phyloP scores from a whole-genome alignment of 2,329 filamentous ascomycete species.

The Fusarium temperatum region DNA sequence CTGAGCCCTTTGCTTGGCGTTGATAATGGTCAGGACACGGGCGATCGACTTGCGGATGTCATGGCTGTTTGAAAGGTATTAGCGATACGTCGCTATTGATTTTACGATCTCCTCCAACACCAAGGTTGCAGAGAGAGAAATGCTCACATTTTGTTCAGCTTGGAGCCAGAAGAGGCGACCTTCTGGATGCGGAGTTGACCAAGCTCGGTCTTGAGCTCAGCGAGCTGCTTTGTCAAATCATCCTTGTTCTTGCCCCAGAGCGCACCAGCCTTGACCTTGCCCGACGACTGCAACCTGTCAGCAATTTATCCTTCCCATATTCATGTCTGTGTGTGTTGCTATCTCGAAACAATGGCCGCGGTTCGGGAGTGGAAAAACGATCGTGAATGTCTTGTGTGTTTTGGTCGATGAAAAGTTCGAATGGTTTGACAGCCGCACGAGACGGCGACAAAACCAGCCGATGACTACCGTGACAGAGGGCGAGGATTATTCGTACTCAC shows the following conservation, averaged over 20 bases:
- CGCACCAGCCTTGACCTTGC: conserved; percentile 91
- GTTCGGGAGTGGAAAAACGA: conserved; percentile 27
- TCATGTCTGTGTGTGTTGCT: conserved; percentile 15
- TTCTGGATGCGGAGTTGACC: conserved; percentile 98
- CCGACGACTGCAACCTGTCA: conserved; percentile 54
- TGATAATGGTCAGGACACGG: conserved; percentile 98
- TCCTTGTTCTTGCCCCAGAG: conserved; percentile 99
- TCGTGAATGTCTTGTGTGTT: conserved; percentile 26
- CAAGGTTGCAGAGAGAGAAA: not conserved
- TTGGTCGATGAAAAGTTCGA: conserved; percentile 34
- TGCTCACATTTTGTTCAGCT: conserved; percentile 96
- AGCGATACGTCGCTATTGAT: conserved; percentile 17
- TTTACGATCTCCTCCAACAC: not conserved
- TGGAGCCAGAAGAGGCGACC: conserved; percentile 92
- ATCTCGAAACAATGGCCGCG: conserved; percentile 23
- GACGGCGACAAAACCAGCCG: conserved; percentile 26
- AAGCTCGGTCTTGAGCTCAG: conserved; percentile 95
- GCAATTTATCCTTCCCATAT: conserved; percentile 36
- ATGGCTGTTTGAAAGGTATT: conserved; percentile 69
- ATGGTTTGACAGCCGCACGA: conserved; percentile 16
- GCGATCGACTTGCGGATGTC: conserved; percentile 99
- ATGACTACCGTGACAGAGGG: conserved; percentile 22
- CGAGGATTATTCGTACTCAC: conserved; percentile 51
- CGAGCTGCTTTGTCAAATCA: conserved; percentile 94
- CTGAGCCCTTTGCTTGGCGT: conserved; percentile 98